phyloP scores from a whole-genome alignment of 306 rosid genomes.

The Begonia peltatifolia region DNA sequence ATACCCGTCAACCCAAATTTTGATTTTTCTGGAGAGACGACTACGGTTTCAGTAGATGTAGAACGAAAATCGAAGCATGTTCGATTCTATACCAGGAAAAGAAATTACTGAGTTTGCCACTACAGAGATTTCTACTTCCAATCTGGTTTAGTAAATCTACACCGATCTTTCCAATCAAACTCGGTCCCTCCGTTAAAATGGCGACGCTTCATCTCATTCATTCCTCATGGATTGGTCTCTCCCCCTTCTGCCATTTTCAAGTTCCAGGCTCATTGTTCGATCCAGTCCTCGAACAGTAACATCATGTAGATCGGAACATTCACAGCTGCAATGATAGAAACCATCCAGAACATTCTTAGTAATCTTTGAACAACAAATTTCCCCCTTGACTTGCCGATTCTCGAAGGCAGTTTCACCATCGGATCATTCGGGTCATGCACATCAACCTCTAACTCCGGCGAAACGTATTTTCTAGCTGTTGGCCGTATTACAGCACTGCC shows the following conservation, averaged over 20 bases:
- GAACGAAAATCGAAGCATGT: too few relatives aligned
- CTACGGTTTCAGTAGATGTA: too few relatives aligned
- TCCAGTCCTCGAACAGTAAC: constrained; percentile 80
- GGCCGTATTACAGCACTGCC: constrained; percentile 61
- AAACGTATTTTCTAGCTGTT: constrained; percentile 35
- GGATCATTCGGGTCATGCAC: constrained; percentile 41
- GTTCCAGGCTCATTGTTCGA: constrained; percentile 29
- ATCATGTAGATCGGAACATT: constrained; percentile 71
- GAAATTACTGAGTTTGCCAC: too few relatives aligned
- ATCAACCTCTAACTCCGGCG: constrained; percentile 32
- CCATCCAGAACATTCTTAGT: constrained; percentile 34
- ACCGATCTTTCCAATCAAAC: too few relatives aligned
- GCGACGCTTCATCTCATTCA: too few relatives aligned
- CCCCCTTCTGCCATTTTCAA: neutral
- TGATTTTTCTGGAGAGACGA: too few relatives aligned
- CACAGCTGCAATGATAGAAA: constrained; percentile 56
- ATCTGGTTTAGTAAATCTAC: too few relatives aligned
- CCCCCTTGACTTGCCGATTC: constrained; percentile 41
- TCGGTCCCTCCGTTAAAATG: too few relatives aligned
- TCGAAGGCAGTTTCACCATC: constrained; percentile 22
- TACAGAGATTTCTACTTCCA: too few relatives aligned
- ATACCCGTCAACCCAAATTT: too few relatives aligned
- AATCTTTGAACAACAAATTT: constrained; percentile 40
- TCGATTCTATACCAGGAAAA: too few relatives aligned
- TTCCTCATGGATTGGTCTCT: neutral